phyloP scores from a whole-genome alignment of 345 rosid genomes.

The Litchi chinensis region DNA sequence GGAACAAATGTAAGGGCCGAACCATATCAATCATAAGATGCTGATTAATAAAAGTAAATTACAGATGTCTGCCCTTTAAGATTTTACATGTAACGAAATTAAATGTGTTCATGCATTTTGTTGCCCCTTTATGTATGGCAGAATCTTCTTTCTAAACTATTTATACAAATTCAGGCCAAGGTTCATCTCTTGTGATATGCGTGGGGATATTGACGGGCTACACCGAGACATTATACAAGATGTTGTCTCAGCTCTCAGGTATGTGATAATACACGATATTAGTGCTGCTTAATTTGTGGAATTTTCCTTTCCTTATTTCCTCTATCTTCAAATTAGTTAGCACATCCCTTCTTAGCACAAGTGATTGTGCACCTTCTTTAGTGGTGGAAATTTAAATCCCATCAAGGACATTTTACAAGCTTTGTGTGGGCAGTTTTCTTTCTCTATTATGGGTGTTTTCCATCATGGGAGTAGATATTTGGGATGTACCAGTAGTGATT shows the following conservation, averaged over 20 bases:
- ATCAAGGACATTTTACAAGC: no score
- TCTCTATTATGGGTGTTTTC: no score
- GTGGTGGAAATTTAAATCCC: no score
- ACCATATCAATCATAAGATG: neutral
- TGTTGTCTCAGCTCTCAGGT: constrained; percentile 89
- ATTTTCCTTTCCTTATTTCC: neutral
- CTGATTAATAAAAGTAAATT: neutral
- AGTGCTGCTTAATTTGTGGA: constrained; percentile 6
- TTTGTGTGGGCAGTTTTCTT: no score
- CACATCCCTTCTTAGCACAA: no score
- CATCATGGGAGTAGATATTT: no score
- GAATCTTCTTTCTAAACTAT: constrained; percentile 17
- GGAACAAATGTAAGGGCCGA: neutral
- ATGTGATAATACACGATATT: constrained; percentile 23
- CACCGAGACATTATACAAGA: constrained; percentile 86
- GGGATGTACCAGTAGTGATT: no score
- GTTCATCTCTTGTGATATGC: constrained; percentile 86
- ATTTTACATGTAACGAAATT: neutral
- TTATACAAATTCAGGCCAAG: constrained; percentile 69
- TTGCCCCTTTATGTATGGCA: neutral
- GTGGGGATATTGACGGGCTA: constrained; percentile 95
- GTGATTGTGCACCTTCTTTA: no score
- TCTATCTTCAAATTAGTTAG: neutral
- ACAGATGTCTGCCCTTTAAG: neutral
- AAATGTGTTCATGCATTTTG: neutral